These are phyloP conservation scores for Sonneratia alba DNA, from an alignment of 345 rosid genomes.

Conservation along the genomic window DNA sequence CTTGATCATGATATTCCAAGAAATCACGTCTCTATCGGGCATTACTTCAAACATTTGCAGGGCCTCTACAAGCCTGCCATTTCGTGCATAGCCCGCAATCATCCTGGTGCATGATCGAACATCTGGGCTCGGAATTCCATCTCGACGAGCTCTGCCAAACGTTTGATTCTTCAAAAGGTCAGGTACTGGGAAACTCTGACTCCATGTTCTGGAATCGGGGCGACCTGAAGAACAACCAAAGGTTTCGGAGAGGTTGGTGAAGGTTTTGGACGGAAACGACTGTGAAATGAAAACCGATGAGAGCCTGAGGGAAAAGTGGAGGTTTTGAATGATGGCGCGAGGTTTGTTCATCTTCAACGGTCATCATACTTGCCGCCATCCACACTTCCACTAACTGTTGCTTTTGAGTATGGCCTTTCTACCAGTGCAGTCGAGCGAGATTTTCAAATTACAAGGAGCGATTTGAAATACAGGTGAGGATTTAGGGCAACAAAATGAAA, in stretches of 20 bases:
- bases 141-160: conserved; percentile 30
- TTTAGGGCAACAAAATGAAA: background rate
- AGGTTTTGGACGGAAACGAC: background rate
- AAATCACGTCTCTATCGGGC: conserved; percentile 39
- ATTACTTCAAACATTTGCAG: conserved; percentile 36
- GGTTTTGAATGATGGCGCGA: conserved; percentile 22
- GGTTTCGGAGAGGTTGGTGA: background rate
- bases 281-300: conserved; percentile 8
- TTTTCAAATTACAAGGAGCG: background rate
- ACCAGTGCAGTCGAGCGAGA: background rate
- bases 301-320: conserved; percentile 5
- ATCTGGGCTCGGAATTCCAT: conserved; percentile 31
- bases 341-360: conserved; percentile 2
- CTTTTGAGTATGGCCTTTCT: background rate
- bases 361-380: background rate
- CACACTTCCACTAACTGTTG: background rate
- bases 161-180: conserved; percentile 30
- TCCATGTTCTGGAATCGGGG: background rate
- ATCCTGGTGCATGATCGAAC: conserved; percentile 45
- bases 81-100: conserved; percentile 33
- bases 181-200: conserved; percentile 16
- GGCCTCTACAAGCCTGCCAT: conserved; percentile 35
- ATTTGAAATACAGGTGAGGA: background rate
- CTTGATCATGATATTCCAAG: conserved; percentile 64
- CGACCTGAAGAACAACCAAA: conserved; percentile 2